Conservation (phyloP, 2,329 filamentous ascomycete genomes). For the Phialemoniopsis sp. region DNA sequence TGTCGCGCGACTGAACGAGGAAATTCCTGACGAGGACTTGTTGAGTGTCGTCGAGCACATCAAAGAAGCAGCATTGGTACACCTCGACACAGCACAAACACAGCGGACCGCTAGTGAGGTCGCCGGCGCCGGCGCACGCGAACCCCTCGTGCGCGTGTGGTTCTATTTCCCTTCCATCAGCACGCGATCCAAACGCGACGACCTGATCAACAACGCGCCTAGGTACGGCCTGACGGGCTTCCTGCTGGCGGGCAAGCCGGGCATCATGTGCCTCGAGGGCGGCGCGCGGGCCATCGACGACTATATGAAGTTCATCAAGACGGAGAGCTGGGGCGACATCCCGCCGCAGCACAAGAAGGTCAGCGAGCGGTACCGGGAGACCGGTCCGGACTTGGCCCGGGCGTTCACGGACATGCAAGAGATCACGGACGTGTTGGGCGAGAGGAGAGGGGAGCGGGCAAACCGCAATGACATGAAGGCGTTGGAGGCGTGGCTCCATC, state of each 20-base stretch:
- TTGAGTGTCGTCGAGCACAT: conserved; percentile 40
- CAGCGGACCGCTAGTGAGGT: not conserved
- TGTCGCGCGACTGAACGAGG: conserved; percentile 26
- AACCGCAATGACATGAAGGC: conserved; percentile 51
- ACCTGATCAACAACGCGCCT: conserved; percentile 50
- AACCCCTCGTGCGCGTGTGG: conserved; percentile 47
- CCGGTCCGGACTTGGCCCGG: conserved; percentile 15
- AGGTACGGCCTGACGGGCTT: conserved; percentile 52
- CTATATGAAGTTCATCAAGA: conserved; percentile 62
- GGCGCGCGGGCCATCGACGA: conserved; percentile 42
- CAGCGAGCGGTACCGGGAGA: conserved; percentile 48
- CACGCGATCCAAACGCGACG: conserved; percentile 53
- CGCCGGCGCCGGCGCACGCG: not conserved
- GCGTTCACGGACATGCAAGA: conserved; percentile 53
- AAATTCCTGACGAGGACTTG: conserved; percentile 38
- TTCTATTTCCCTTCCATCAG: conserved; percentile 61
- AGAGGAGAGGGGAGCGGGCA: conserved; percentile 40
- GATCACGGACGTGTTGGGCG: conserved; percentile 46
- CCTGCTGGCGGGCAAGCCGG: conserved; percentile 56
- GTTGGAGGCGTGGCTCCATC: conserved; percentile 42
- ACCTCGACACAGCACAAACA: conserved; percentile 17
- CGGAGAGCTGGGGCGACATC: conserved; percentile 59
- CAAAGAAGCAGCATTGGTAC: conserved; percentile 25
- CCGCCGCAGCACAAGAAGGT: conserved; percentile 60
- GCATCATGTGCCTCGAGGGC: conserved; percentile 48